These are phyloP conservation scores for Tolypocladium tropicale DNA, from an alignment of 2,329 filamentous ascomycete genomes.

Conservation along the genomic window DNA sequence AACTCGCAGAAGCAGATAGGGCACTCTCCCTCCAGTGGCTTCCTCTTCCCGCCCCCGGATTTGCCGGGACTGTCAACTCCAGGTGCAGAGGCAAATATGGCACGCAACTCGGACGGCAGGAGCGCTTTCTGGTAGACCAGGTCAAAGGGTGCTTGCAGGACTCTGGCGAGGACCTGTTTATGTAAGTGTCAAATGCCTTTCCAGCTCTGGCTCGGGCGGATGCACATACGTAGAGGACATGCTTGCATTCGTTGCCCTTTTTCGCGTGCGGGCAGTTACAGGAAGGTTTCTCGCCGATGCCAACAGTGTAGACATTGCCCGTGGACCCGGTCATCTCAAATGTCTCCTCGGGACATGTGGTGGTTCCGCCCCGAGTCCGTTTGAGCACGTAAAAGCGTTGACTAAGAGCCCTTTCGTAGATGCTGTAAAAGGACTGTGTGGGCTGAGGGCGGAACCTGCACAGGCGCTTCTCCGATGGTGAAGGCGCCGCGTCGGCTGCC, in stretches of 20 bases:
- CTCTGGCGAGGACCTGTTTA: conserved; percentile 41
- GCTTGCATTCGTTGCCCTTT: conserved; percentile 53
- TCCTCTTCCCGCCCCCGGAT: conserved; percentile 26
- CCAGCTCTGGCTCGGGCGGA: neutral
- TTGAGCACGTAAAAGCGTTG: conserved; percentile 38
- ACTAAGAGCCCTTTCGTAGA: conserved; percentile 28
- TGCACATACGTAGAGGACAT: conserved; percentile 43
- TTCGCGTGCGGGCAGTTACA: conserved; percentile 47
- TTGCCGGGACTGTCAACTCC: conserved; percentile 28
- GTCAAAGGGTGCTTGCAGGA: conserved; percentile 45
- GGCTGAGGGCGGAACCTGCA: conserved; percentile 21
- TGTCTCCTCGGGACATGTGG: conserved; percentile 34
- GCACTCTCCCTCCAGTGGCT: conserved; percentile 41
- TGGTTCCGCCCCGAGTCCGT: conserved; percentile 23
- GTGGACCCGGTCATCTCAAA: conserved; percentile 53
- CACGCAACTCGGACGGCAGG: conserved; percentile 44
- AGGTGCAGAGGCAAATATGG: conserved; percentile 46
- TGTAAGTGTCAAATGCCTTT: neutral
- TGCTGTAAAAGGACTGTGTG: conserved; percentile 22
- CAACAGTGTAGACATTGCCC: conserved; percentile 54
- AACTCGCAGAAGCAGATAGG: conserved; percentile 47
- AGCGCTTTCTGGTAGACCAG: conserved; percentile 54
- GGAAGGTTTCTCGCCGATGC: conserved; percentile 36
- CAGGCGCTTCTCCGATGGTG: conserved; percentile 22
- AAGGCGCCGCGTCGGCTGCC: neutral